Evolutionary conservation across 1,284 basidiomycete species (phyloP), one percentile per base, ranked within the genome.

Genomic region (Fomitopsis betulina): DNA sequence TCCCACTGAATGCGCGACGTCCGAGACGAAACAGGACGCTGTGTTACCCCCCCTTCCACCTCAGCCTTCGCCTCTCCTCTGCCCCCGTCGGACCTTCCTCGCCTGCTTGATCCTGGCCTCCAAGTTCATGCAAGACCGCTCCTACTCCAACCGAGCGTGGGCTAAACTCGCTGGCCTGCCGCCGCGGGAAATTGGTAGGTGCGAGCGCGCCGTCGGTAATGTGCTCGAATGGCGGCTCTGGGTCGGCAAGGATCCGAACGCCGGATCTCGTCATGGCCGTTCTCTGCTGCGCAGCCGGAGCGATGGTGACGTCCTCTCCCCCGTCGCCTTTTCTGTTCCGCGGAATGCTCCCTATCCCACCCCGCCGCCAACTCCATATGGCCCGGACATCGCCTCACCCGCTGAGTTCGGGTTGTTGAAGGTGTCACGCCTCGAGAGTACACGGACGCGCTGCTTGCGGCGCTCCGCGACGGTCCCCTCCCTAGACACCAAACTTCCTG

Each of bases 71-170:
- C 92, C 92, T 0, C 80, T 95, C 23, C 80, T 93, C 39, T 96
- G 94, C 68, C 92, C 94, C 2, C 82, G 94, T 19, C 83, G 94
- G 42, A 86, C 93, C 1, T 96, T 97, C 73, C 78, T 97, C 8
- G 93, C 93, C 0, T 86, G 92, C 0, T 77, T 97, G 38, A 93
- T 97, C 61, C 79, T 94, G 47, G 94, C 94, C 0, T 89, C 90
- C 30, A 97, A 98, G 70, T 96, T 96, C 72, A 84, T 91, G 58
- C 93, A 96, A 75, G 95, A 98, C 68, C 87, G 91, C 57, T 94
- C 91, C 56, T 97, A 95, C 68, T 94, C 91, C 15, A 96, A 97
- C 71, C 83, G 87, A 21, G 94, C 94, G 19, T 97, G 94, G 94
- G 87, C 91, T 7, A 94, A 94, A 68, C 78, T 93, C 1, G 90